Evolutionary conservation across 1,284 basidiomycete species (phyloP).

Genomic region (Leccinum griseonigrum): DNA sequence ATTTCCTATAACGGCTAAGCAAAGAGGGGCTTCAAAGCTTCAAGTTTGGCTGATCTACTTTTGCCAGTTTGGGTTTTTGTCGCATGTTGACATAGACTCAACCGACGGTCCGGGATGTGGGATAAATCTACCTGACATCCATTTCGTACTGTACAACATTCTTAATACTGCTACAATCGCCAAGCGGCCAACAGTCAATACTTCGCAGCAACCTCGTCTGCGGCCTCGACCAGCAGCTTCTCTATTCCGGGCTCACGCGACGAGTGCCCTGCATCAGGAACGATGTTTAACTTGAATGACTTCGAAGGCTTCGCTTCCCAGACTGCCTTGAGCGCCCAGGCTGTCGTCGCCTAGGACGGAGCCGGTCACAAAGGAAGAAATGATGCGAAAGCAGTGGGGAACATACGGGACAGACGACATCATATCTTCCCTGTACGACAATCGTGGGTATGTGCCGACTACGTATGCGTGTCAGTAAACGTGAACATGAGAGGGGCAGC

Average conservation of each 20-base stretch:
- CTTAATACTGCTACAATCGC: neutral
- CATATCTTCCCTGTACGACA: slow-evolving; percentile 86
- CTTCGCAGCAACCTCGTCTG: slow-evolving; percentile 29
- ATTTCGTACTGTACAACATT: neutral
- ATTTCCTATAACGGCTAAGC: too few relatives aligned
- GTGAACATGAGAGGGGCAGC: neutral
- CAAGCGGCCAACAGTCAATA: slow-evolving; percentile 14
- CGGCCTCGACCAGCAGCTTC: slow-evolving; percentile 69
- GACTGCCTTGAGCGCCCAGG: slow-evolving; percentile 75
- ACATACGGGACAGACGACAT: slow-evolving; percentile 73
- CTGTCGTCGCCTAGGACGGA: slow-evolving; percentile 63
- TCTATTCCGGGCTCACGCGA: slow-evolving; percentile 76
- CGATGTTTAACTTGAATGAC: slow-evolving; percentile 53
- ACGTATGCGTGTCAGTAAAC: slow-evolving; percentile 14
- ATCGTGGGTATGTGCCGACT: slow-evolving; percentile 84
- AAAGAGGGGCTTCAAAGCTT: too few relatives aligned
- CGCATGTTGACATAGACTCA: neutral
- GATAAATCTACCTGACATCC: neutral
- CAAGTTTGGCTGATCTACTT: neutral
- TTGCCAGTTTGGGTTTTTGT: neutral
- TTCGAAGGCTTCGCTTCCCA: slow-evolving; percentile 72
- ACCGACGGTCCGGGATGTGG: neutral
- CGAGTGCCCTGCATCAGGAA: slow-evolving; percentile 92
- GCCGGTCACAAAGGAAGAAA: slow-evolving; percentile 1
- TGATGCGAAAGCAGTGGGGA: neutral